These are phyloP conservation scores for Nematocida ironsii DNA, from an alignment of 371 early-diverging fungal species.

Conservation along the genomic window DNA sequence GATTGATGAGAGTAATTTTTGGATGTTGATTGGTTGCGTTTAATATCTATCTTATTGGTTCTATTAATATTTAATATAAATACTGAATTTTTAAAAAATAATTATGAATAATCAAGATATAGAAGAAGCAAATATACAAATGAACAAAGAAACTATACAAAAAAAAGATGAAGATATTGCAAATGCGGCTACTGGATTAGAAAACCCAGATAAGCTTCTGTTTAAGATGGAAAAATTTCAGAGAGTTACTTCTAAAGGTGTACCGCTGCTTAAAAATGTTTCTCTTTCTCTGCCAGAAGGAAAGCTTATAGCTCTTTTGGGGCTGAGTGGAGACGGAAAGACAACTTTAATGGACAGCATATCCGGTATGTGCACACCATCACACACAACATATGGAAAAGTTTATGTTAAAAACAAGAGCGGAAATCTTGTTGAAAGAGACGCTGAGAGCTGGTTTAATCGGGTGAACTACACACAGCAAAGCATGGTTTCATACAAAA, in stretches of 20 bases:
- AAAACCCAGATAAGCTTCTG: background rate
- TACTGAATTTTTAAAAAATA: background rate
- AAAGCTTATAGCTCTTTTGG: slow-evolving; percentile 72
- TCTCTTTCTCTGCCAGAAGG: slow-evolving; percentile 19
- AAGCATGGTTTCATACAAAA: slow-evolving; percentile 5
- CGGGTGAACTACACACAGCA: slow-evolving; percentile 5
- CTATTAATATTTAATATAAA: background rate
- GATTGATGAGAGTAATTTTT: background rate
- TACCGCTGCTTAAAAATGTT: slow-evolving; percentile 5
- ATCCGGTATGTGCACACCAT: slow-evolving; percentile 71
- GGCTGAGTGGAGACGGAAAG: slow-evolving; percentile 74
- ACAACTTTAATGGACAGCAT: slow-evolving; percentile 68
- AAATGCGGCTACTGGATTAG: background rate
- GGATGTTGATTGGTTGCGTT: background rate
- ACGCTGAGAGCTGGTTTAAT: slow-evolving; percentile 5
- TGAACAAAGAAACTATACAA: background rate
- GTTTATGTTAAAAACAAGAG: slow-evolving; percentile 64
- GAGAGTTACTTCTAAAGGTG: background rate
- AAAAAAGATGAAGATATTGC: background rate
- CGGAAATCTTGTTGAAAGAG: slow-evolving; percentile 32
- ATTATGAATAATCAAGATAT: background rate
- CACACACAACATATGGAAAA: slow-evolving; percentile 72
- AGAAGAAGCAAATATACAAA: background rate
- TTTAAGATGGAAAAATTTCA: slow-evolving; percentile 2
- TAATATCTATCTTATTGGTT: background rate